phyloP scores from a whole-genome alignment of 2,329 filamentous ascomycete species.

The Rhynchosporium secalis region DNA sequence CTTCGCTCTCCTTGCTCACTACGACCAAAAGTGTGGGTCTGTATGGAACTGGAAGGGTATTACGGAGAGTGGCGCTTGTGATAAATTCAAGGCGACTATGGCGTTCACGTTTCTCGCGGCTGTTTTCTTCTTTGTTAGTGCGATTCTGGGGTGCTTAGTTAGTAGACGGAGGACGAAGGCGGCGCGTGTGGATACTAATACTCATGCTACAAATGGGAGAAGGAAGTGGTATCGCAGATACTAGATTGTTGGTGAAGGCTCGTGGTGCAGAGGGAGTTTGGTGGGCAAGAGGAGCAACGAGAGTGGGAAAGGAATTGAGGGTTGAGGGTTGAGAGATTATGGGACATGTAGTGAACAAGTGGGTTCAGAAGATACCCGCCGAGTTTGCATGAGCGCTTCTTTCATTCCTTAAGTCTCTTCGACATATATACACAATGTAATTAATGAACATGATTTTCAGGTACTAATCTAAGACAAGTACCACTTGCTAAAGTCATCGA shows the following conservation, averaged over 20 bases:
- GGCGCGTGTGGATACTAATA: background rate
- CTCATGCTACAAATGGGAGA: background rate
- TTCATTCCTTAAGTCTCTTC: background rate
- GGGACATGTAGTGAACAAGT: background rate
- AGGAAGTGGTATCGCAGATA: slow-evolving; percentile 23
- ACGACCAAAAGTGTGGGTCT: slow-evolving; percentile 62
- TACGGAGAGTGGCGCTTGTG: slow-evolving; percentile 71
- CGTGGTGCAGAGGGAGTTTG: background rate
- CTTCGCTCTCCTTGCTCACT: slow-evolving; percentile 50
- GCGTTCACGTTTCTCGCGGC: slow-evolving; percentile 33
- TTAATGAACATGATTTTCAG: no score
- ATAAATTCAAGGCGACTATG: slow-evolving; percentile 63
- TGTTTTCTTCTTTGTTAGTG: slow-evolving; percentile 32
- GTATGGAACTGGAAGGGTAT: slow-evolving; percentile 82
- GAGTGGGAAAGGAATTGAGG: background rate
- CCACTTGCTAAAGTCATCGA: no score
- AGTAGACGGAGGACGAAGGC: slow-evolving; percentile 9
- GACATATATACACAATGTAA: background rate
- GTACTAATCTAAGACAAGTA: no score
- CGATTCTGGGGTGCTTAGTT: slow-evolving; percentile 25
- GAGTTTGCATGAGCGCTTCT: slow-evolving; percentile 12
- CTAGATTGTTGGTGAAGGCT: background rate
- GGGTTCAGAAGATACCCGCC: slow-evolving; percentile 1
- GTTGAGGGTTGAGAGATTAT: background rate
- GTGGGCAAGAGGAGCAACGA: no score